Conservation (phyloP, 202 grass and related monocot species). For the Panicum virgatum region DNA sequence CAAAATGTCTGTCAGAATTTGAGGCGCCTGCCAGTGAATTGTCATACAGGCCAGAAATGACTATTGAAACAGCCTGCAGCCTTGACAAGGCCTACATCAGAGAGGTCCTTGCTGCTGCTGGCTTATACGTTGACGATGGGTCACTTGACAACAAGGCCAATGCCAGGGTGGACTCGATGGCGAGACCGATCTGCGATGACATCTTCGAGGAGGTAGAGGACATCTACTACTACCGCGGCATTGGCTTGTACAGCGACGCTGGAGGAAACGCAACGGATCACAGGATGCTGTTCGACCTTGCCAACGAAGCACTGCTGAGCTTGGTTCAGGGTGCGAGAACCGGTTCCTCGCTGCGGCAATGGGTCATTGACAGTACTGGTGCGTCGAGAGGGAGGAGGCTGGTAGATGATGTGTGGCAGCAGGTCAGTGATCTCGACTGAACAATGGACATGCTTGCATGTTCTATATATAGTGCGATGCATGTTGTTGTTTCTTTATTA, state of each 20-base stretch:
- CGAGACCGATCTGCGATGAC: conserved; percentile 36
- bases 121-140: conserved; percentile 57
- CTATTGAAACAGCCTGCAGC: background rate
- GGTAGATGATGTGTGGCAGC: conserved; percentile 56
- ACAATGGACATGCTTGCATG: background rate
- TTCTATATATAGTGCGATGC: background rate
- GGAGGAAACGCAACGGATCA: conserved; percentile 29
- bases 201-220: conserved; percentile 75
- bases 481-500: too few relatives aligned
- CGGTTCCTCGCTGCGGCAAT: conserved; percentile 38
- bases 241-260: background rate
- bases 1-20: conserved; percentile 1
- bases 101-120: conserved; percentile 53
- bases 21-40: background rate
- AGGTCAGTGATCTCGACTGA: background rate
- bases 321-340: conserved; percentile 20
- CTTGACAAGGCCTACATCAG: conserved; percentile 52
- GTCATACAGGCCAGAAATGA: conserved; percentile 9
- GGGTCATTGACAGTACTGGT: conserved; percentile 43
- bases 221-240: conserved; percentile 40
- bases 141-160: conserved; percentile 19
- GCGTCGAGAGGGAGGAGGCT: conserved; percentile 41
- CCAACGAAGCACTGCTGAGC: conserved; percentile 62
- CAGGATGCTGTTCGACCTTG: conserved; percentile 76
- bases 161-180: conserved; percentile 41